Base-by-base conservation (phyloP, 164 flowering plant species). In the Stephania cephalantha region DNA sequence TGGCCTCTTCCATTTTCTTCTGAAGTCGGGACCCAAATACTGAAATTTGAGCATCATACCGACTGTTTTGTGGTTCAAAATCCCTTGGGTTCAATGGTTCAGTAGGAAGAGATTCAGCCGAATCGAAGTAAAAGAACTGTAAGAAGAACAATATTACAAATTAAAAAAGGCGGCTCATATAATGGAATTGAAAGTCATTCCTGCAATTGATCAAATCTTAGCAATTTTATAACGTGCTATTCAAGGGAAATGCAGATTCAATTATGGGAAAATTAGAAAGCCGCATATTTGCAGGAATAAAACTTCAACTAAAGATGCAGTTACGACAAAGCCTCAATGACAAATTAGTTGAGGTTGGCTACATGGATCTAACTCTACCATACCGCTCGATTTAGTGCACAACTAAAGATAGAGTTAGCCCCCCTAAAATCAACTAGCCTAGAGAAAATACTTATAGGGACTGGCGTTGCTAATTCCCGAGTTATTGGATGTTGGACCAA, bases 21-120 rank as follows among this genome's bases (percentile, higher is more conserved):
- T 93, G 98, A 11, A 91, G 91, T 81, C 88, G 88, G 70, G 88
- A 73, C 18, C 96, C 98, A 80, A 93, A 93, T 8, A 91, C 96
- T 8, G 94, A 91, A 74, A 93, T 93, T 73, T 93, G 98, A 10
- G 98, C 96, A 86, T 93, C 94, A 78, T 88, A 89, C 29, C 91
- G 90, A 75, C 91, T 82, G 76, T 85, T 87, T 65, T 82, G 65
- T 29, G 93, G 96, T 77, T 77, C 87, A 48, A 91, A 78, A 20
- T 91, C 98, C 75, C 67, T 78, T 46, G 88, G 75, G 71, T 87
- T 87, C 80, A 88, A 64, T 15, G 91, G 84, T 68, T 86, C 95
- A 48, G 84, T 61, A 7, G 95, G 96, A 70, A 91, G 92, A 67
- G 96, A 90, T 78, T 91, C 98, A 63, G 88, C 73, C 0, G 95